These are phyloP conservation scores for Orychophragmus violaceus DNA, from an alignment of 345 rosid genomes.

Conservation along the genomic window DNA sequence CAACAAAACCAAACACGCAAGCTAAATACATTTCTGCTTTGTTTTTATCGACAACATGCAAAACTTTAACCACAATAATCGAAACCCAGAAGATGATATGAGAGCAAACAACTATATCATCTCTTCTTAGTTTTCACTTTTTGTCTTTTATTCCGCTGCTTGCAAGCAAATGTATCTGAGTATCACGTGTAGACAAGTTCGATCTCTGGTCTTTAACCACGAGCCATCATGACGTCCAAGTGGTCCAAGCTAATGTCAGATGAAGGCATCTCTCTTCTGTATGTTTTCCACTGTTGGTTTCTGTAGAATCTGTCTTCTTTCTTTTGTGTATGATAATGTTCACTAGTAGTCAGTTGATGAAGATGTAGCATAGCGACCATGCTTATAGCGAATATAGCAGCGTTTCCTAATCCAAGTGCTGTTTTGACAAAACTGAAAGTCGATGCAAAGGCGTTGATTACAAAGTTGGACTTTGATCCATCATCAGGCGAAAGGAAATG, in stretches of 20 bases:
- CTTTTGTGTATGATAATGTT: constrained; percentile 29
- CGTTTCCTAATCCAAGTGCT: constrained; percentile 61
- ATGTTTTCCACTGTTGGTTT: constrained; percentile 30
- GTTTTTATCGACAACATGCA: background rate
- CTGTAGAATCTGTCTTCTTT: constrained; percentile 35
- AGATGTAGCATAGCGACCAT: constrained; percentile 73
- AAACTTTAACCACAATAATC: background rate
- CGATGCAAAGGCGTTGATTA: constrained; percentile 44
- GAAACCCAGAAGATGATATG: background rate
- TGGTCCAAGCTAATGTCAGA: constrained; percentile 34
- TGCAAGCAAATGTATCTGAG: background rate
- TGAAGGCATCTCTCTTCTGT: constrained; percentile 35
- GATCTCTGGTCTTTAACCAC: constrained; percentile 44
- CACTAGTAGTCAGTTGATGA: constrained; percentile 45
- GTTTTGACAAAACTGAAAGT: constrained; percentile 55
- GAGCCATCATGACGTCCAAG: constrained; percentile 71
- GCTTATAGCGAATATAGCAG: constrained; percentile 70
- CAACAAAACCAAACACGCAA: constrained; percentile 3
- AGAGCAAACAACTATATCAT: constrained; percentile 10
- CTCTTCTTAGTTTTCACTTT: background rate
- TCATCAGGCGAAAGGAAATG: constrained; percentile 51
- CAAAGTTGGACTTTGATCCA: constrained; percentile 31
- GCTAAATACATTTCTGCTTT: too few species aligned
- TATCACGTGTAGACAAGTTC: constrained; percentile 14
- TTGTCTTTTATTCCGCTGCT: background rate